Evolutionary conservation across 1,284 basidiomycete genomes (phyloP).

Genomic region (Mycena sp.): DNA sequence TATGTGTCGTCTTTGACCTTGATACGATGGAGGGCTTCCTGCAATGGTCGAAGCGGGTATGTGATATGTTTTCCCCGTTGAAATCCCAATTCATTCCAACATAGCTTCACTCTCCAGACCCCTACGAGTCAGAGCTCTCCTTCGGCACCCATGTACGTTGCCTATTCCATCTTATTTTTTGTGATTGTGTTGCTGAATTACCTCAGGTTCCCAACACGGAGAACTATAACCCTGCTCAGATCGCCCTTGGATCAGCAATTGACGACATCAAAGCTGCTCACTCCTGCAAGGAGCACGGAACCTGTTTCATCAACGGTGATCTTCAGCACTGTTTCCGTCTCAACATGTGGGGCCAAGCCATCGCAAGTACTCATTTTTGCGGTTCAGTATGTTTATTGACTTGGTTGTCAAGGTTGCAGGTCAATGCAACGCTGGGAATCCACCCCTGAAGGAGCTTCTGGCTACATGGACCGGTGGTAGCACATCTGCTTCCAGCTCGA

Average conservation of each 20-base stretch:
- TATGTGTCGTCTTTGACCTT: neutral
- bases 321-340: slow-evolving; percentile 2
- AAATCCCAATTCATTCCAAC: neutral
- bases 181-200: neutral
- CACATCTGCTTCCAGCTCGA: neutral
- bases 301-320: neutral
- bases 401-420: neutral
- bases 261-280: slow-evolving; percentile 11
- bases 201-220: slow-evolving; percentile 6
- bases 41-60: neutral
- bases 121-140: neutral
- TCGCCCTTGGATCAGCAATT: neutral
- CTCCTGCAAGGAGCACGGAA: neutral
- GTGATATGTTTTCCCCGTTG: neutral
- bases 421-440: neutral
- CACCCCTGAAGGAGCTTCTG: slow-evolving; percentile 1
- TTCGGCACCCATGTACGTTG: neutral
- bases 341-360: neutral
- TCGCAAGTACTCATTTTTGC: neutral
- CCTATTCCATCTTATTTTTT: no score
- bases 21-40: neutral
- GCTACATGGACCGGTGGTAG: neutral
- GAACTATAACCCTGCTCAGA: neutral
- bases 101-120: neutral
- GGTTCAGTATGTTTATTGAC: neutral